Base-by-base conservation (phyloP, 2,329 filamentous ascomycete genomes). In the Diaporthe citrichinensis region DNA sequence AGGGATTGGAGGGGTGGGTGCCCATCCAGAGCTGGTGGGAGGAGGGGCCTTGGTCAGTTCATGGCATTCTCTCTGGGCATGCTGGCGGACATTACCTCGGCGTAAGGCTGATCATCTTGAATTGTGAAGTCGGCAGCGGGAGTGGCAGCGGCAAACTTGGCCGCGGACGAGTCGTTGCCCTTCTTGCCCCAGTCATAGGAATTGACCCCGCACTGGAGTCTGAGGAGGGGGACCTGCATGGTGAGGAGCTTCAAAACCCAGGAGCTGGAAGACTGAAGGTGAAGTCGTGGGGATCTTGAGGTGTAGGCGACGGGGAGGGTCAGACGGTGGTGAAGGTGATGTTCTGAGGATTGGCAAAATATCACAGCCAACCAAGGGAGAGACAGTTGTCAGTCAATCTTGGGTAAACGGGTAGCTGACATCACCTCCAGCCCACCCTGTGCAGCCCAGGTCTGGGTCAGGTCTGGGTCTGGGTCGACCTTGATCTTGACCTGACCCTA, bases 181-280 rank as follows among this genome's bases (percentile, higher is more conserved):
- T 95, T 90, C 89, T 99, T 99, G 79, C 96, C 97, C 97, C 97
- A 99, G 87, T 98, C 97, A 84, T 99, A 99, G 85, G 96, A 98
- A 86, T 98, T 98, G 82, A 98, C 95, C 82, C 96, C 97, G 87
- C 94, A 96, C 84, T 94, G 92, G 79, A 98, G 92, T 80, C 95
- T 92, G 83, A 98, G 90, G 72, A 98, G 87, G 81, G 96, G 96
- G 77, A 97, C 91, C 82, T 94, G 94, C 90, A 96, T 88, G 36
- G 71, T 82, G 34, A 39, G 34, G 20, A 49, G 41, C 31, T 68
- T 53, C 65, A 20, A 34, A 39, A 25, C 6, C 14, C 49, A 46
- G 25, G 41, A 46, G 17, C 39, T 12, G 69, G 41, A 39, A 41
- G 41, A 28, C 31, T 25, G 10, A 39, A 14, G 31, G 17, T 25